phyloP scores from a whole-genome alignment of 257 asterid genomes.

The Nicotiana noctiflora region DNA sequence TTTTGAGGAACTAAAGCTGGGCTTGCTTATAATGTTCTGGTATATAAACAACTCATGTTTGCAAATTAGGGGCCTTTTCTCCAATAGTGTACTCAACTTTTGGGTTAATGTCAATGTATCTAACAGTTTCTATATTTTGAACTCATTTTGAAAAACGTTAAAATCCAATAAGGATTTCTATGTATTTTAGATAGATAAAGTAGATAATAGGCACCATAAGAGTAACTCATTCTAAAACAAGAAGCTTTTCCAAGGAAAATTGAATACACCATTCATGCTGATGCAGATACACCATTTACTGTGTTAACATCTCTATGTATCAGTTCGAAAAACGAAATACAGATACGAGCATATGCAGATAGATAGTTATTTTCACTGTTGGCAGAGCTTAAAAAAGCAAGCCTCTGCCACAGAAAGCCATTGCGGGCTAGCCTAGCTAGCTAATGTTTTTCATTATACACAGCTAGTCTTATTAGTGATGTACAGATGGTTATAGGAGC shows the following conservation, averaged over 20 bases:
- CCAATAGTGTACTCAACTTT: background rate
- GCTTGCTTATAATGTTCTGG: background rate
- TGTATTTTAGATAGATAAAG: background rate
- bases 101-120: background rate
- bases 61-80: background rate
- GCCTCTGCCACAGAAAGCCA: too few species aligned
- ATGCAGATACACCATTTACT: too few species aligned
- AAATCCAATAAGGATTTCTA: background rate
- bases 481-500: background rate
- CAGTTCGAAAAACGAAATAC: background rate
- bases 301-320: background rate
- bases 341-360: background rate
- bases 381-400: too few species aligned
- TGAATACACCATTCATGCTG: background rate
- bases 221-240: background rate
- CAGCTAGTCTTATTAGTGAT: background rate
- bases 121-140: background rate
- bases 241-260: background rate
- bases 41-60: background rate
- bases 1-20: background rate
- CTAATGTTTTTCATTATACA: background rate
- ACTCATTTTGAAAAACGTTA: background rate
- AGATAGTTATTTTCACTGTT: background rate
- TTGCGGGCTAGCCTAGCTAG: too few species aligned
- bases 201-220: background rate